phyloP scores from a whole-genome alignment of 331 rosid genomes.

The Rosa hybrid region DNA sequence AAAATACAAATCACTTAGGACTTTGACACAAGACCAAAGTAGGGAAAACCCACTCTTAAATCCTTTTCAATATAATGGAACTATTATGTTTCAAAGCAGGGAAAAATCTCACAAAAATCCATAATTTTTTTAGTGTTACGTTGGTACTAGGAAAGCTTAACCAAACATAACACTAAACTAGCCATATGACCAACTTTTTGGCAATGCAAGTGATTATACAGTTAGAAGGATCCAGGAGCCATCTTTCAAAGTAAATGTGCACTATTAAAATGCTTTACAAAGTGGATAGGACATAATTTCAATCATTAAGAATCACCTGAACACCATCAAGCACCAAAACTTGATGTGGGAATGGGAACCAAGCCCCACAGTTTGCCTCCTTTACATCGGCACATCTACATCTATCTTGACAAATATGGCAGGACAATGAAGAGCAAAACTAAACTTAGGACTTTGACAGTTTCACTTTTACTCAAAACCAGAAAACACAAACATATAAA shows the following conservation, averaged over 20 bases:
- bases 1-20: neutral
- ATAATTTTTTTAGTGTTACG: too few relatives aligned
- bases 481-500: neutral
- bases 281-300: neutral
- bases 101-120: neutral
- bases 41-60: too few relatives aligned
- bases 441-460: neutral
- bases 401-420: too few relatives aligned
- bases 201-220: too few relatives aligned
- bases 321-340: constrained; percentile 83
- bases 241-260: neutral
- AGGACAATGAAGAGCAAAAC: neutral
- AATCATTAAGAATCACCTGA: constrained; percentile 51
- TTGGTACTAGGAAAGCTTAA: too few relatives aligned
- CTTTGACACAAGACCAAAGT: neutral
- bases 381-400: constrained; percentile 13
- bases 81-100: neutral
- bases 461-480: too few relatives aligned
- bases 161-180: too few relatives aligned
- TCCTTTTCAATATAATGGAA: neutral
- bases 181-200: too few relatives aligned
- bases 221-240: neutral
- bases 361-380: constrained; percentile 36
- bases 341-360: constrained; percentile 63
- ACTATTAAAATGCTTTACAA: neutral